Evolutionary conservation across 2,329 filamentous ascomycete genomes (phyloP).

Genomic region (Talaromyces funiculosus): DNA sequence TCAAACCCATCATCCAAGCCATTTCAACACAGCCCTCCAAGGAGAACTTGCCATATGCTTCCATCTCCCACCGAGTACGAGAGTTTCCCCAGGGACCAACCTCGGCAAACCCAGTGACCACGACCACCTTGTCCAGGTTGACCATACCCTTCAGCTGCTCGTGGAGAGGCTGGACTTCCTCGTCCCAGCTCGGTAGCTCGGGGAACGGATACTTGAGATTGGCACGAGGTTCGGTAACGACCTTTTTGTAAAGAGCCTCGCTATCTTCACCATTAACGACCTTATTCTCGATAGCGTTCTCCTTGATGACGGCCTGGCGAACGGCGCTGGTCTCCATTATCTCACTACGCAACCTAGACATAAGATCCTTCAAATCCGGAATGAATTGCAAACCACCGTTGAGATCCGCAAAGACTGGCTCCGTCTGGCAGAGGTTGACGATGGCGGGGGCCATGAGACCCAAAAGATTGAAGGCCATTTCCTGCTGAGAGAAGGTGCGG

Average conservation of each 20-base stretch:
- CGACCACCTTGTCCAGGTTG: conserved; percentile 94
- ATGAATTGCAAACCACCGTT: conserved; percentile 98
- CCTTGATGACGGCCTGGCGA: conserved; percentile 87
- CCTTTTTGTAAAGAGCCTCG: conserved; percentile 90
- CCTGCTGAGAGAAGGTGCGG: conserved; percentile 96
- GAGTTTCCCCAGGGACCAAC: conserved; percentile 95
- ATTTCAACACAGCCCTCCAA: conserved; percentile 97
- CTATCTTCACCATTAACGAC: conserved; percentile 91
- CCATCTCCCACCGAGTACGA: conserved; percentile 98
- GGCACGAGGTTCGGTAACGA: conserved; percentile 84
- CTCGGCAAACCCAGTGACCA: conserved; percentile 94
- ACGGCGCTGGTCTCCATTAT: conserved; percentile 94
- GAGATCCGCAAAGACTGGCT: conserved; percentile 94
- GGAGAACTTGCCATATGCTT: conserved; percentile 92
- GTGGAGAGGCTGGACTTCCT: conserved; percentile 83
- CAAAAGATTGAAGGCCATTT: conserved; percentile 98
- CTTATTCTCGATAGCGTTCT: conserved; percentile 95
- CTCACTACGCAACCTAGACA: conserved; percentile 88
- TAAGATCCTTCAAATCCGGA: conserved; percentile 86
- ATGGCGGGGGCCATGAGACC: conserved; percentile 92
- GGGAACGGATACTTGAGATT: conserved; percentile 99
- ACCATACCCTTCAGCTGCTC: conserved; percentile 93
- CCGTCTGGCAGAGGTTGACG: conserved; percentile 88
- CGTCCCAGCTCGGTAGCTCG: conserved; percentile 81
- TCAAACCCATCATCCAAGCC: conserved; percentile 99